phyloP scores from a whole-genome alignment of 2,329 filamentous ascomycete genomes.

The Colletotrichum chlorophyti region DNA sequence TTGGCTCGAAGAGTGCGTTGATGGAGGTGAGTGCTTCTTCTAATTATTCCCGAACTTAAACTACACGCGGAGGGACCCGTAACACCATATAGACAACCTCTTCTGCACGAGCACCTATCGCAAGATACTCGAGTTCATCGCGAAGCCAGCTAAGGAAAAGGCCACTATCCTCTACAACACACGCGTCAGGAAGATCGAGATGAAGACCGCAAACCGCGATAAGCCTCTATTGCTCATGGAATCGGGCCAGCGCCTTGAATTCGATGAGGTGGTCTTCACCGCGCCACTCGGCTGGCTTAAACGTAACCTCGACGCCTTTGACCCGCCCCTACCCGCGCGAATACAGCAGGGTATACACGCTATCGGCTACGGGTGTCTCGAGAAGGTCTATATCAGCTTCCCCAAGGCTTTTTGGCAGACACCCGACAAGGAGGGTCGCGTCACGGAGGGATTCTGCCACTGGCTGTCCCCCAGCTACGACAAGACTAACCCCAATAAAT shows the following conservation, averaged over 20 bases:
- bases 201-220: too few relatives aligned
- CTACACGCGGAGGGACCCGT: too few relatives aligned
- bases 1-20: constrained; percentile 64
- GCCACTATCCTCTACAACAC: too few relatives aligned
- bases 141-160: too few relatives aligned
- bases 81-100: background rate
- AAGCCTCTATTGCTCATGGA: too few relatives aligned
- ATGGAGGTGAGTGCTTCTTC: constrained; percentile 46
- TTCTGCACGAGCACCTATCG: too few relatives aligned
- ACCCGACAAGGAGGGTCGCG: background rate
- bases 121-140: too few relatives aligned
- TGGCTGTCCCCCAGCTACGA: constrained; percentile 67
- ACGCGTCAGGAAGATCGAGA: too few relatives aligned
- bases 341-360: constrained; percentile 51
- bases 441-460: constrained; percentile 56
- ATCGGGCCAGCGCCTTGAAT: too few relatives aligned
- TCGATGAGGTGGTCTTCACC: constrained; percentile 73
- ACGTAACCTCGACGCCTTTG: constrained; percentile 50
- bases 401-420: constrained; percentile 65
- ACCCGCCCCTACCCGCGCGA: constrained; percentile 49
- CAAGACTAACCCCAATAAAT: constrained; percentile 52
- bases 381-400: constrained; percentile 63
- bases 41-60: background rate
- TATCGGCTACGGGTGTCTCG: constrained; percentile 57
- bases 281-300: constrained; percentile 73